These are phyloP conservation scores for Penicillium occitanis DNA, from an alignment of 2,329 filamentous ascomycete species.

Conservation along the genomic window DNA sequence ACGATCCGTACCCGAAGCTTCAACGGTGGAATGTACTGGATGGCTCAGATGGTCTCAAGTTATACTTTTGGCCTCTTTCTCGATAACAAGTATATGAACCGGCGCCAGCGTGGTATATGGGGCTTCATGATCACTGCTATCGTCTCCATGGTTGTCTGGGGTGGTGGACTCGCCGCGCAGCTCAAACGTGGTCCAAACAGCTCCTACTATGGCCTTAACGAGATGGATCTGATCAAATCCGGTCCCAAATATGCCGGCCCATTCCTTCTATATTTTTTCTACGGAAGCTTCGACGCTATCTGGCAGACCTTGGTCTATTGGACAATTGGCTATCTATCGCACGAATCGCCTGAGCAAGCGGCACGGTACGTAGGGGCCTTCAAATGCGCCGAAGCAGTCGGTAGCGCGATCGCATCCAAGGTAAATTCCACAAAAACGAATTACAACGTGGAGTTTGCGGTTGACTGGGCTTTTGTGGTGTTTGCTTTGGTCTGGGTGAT, in stretches of 20 bases:
- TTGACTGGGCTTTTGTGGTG: slow-evolving; percentile 5
- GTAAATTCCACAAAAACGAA: slow-evolving; percentile 1
- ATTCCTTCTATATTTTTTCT: slow-evolving; percentile 67
- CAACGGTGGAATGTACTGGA: slow-evolving; percentile 54
- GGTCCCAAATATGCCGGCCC: slow-evolving; percentile 58
- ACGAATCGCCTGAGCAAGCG: slow-evolving; percentile 39
- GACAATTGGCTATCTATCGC: slow-evolving; percentile 51
- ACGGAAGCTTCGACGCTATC: slow-evolving; percentile 59
- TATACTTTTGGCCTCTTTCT: slow-evolving; percentile 39
- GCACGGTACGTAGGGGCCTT: slow-evolving; percentile 51
- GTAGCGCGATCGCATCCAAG: slow-evolving; percentile 49
- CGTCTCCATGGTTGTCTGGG: slow-evolving; percentile 55
- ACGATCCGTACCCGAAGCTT: slow-evolving; percentile 53
- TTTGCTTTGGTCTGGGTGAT: slow-evolving; percentile 1
- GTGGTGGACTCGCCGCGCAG: slow-evolving; percentile 67
- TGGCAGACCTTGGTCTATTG: slow-evolving; percentile 68
- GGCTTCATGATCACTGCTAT: slow-evolving; percentile 52
- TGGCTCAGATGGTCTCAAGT: slow-evolving; percentile 53
- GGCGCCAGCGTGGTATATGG: slow-evolving; percentile 50
- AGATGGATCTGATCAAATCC: slow-evolving; percentile 50
- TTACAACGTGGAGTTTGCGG: slow-evolving; percentile 3
- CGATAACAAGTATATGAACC: slow-evolving; percentile 45
- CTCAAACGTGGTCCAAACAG: slow-evolving; percentile 38
- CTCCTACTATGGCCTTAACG: slow-evolving; percentile 34
- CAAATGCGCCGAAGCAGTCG: slow-evolving; percentile 47